A percentile compares a stretch with the other conserved stretches of the same genome.
These are phyloP conservation scores for Calonectria montana DNA, from an alignment of 2,329 filamentous ascomycete genomes.

Conservation along the genomic window DNA sequence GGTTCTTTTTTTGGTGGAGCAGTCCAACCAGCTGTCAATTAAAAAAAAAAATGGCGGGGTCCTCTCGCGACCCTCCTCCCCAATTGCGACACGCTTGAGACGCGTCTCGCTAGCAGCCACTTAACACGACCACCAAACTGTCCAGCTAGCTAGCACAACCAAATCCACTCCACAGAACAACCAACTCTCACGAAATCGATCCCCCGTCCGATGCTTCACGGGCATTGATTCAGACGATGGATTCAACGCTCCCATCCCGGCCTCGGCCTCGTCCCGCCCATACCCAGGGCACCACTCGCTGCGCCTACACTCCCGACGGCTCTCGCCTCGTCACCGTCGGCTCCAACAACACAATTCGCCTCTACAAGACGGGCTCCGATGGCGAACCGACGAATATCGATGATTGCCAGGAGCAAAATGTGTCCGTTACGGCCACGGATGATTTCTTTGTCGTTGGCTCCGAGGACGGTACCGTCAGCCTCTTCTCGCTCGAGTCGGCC, in stretches of 20 bases:
- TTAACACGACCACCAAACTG: conserved; percentile 16
- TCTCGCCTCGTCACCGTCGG: conserved; percentile 89
- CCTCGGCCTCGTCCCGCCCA: conserved; percentile 77
- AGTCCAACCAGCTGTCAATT: conserved; percentile 23
- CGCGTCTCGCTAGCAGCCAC: conserved; percentile 49
- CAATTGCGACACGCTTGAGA: conserved; percentile 55
- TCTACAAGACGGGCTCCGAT: conserved; percentile 92
- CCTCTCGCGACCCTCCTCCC: conserved; percentile 36
- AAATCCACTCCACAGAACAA: not conserved
- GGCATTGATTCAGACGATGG: conserved; percentile 40
- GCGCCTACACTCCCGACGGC: conserved; percentile 91
- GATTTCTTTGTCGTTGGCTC: conserved; percentile 89
- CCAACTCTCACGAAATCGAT: not conserved
- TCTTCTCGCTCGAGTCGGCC: conserved; percentile 83
- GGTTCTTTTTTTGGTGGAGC: conserved; percentile 33
- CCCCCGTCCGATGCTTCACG: conserved; percentile 20
- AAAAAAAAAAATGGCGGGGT: conserved; percentile 42
- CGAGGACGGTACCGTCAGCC: conserved; percentile 95
- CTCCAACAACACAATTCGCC: conserved; percentile 90
- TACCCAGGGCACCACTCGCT: conserved; percentile 86
- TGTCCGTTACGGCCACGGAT: conserved; percentile 80
- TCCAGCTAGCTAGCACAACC: not conserved
- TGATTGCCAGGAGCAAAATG: conserved; percentile 88
- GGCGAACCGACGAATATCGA: conserved; percentile 94
- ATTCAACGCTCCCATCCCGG: conserved; percentile 51